phyloP scores from a whole-genome alignment of 176 grass and related monocot genomes.

The Aegilops sharonensis region DNA sequence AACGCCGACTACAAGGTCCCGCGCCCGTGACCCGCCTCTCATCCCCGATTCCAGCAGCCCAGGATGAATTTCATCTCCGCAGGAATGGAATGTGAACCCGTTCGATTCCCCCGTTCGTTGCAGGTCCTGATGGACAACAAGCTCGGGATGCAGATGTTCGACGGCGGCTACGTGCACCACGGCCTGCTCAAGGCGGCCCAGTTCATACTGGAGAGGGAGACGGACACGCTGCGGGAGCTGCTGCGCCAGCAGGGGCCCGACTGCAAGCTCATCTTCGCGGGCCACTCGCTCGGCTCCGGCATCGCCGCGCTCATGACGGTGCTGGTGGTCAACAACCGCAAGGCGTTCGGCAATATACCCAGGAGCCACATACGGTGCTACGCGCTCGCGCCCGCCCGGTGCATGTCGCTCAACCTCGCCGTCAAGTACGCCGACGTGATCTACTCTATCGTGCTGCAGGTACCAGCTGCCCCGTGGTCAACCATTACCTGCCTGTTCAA shows the following conservation, averaged over 20 bases:
- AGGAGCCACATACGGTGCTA: constrained; percentile 71
- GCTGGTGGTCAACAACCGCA: constrained; percentile 72
- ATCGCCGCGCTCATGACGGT: constrained; percentile 86
- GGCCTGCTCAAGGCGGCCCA: constrained; percentile 75
- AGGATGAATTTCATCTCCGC: neutral
- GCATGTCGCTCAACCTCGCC: constrained; percentile 97
- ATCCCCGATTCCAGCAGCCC: neutral
- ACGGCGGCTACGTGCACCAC: constrained; percentile 88
- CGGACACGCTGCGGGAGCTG: constrained; percentile 42
- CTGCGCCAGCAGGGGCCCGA: constrained; percentile 45
- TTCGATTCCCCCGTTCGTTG: neutral
- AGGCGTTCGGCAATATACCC: constrained; percentile 56
- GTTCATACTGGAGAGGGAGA: constrained; percentile 74
- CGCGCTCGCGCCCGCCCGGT: constrained; percentile 75
- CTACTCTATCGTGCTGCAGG: constrained; percentile 91
- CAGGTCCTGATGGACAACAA: constrained; percentile 91
- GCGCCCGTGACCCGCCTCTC: no score
- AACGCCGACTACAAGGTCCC: constrained; percentile 89
- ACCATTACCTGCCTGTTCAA: neutral
- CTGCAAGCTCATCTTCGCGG: constrained; percentile 71
- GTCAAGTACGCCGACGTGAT: constrained; percentile 98
- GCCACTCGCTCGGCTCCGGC: constrained; percentile 94
- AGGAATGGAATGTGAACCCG: neutral
- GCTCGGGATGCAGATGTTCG: constrained; percentile 93
- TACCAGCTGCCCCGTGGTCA: constrained; percentile 9